Base-by-base conservation (phyloP, 2,329 filamentous ascomycete genomes). In the Colletotrichum plurivorum region DNA sequence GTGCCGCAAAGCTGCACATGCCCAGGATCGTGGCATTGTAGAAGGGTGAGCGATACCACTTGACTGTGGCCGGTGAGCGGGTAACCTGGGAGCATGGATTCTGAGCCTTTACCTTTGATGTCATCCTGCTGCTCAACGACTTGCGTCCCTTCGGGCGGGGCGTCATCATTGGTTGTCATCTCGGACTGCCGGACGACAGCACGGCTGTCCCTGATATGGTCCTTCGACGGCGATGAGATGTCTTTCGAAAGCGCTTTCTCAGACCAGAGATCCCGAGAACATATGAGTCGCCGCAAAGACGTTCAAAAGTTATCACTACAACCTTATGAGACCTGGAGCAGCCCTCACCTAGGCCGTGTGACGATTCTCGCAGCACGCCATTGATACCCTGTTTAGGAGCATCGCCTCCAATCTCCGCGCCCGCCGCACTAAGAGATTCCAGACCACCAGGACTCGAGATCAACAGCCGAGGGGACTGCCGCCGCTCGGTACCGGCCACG, bases 21-120 rank as follows among this genome's bases (percentile, higher is more conserved):
- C 75, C 75, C 1, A 77, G 67, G 10, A 77, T 73, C 0, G 76
- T 77, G 4, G 75, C 75, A 61, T 77, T 77, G 59, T 76, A 77
- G 7, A 75, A 63, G 0, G 75, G 69, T 0, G 76, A 73, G 0
- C 71, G 73, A 9, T 77, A 67, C 76, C 76, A 77, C 63, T 63
- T 74, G 49, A 55, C 64, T 67, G 16, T 4, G 31, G 9, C 25
- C 5, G 7, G 20, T 31, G 1, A 57, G 61, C 36, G 10, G n/a
- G 25, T 22, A 2, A n/a, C 18, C 12, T 9, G 45, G 18, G 6
- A 15, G 31, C n/a, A 18, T 12, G 2, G 13, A 12, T 4, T 8
- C 13, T 4, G 15, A 5, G 7, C 5, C 10, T 20, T 12, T 22
- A 65, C 61, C 41, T 12, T 12, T 12, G 15, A 55, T 6, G 4